These are phyloP conservation scores for Yamadazyma nakazawae DNA, from an alignment of 805 yeast species.

Conservation along the genomic window DNA sequence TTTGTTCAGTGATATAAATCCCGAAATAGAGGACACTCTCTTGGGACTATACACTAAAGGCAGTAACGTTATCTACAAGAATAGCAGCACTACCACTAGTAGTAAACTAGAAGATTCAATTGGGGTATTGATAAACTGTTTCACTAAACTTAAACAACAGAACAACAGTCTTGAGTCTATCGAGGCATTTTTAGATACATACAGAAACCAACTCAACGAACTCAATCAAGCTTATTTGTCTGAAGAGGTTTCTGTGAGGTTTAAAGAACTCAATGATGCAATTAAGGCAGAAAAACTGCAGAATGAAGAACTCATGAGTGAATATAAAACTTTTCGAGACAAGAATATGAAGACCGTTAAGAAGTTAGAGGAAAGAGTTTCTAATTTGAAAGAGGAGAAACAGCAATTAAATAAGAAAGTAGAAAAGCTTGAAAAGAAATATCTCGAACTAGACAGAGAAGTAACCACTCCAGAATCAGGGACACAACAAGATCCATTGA, in stretches of 20 bases:
- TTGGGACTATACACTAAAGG: constrained; percentile 47
- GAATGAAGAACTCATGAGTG: constrained; percentile 10
- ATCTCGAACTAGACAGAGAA: not conserved
- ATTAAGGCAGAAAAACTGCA: constrained; percentile 1
- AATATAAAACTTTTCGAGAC: constrained; percentile 7
- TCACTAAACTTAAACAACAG: constrained; percentile 58
- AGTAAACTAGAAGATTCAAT: constrained; percentile 55
- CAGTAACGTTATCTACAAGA: constrained; percentile 54
- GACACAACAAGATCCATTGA: not conserved
- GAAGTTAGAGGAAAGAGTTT: constrained; percentile 7
- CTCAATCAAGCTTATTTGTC: constrained; percentile 24
- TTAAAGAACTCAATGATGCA: constrained; percentile 7
- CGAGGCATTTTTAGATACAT: constrained; percentile 52
- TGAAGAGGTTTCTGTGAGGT: constrained; percentile 14
- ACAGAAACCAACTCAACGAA: constrained; percentile 29
- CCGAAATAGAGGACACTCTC: constrained; percentile 47
- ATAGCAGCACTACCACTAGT: constrained; percentile 57
- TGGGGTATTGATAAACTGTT: constrained; percentile 49
- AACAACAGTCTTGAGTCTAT: constrained; percentile 53
- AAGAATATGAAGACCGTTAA: constrained; percentile 8
- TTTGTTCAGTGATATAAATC: constrained; percentile 58
- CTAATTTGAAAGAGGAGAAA: constrained; percentile 5
- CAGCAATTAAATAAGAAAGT: constrained; percentile 4
- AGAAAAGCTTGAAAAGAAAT: not conserved
- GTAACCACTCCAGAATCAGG: not conserved